Conservation (phyloP, 78 protist species). For the Dictyostelium intermedium region DNA sequence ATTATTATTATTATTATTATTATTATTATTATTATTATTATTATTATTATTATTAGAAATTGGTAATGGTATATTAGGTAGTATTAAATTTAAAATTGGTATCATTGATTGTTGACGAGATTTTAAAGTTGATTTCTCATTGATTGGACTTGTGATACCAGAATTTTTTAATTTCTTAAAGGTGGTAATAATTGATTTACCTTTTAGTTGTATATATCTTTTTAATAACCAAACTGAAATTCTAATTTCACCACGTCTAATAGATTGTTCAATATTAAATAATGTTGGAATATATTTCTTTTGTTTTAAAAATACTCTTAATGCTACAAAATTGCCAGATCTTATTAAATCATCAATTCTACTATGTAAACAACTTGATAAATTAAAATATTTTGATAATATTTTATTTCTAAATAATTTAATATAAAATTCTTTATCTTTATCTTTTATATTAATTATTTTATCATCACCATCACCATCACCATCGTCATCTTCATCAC, state of each 20-base stretch:
- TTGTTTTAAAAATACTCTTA: neutral
- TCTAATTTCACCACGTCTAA: neutral
- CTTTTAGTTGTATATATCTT: neutral
- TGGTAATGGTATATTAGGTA: neutral
- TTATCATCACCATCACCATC: too few species aligned
- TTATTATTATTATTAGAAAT: neutral
- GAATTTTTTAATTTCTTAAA: neutral
- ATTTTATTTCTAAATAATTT: neutral
- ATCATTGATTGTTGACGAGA: neutral
- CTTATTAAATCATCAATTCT: neutral
- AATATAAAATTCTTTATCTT: neutral
- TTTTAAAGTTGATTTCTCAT: neutral
- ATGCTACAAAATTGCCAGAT: neutral
- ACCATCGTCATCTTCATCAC: neutral
- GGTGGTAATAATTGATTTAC: neutral
- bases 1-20: too few species aligned
- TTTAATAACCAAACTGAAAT: neutral
- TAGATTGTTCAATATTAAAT: neutral
- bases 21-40: too few species aligned
- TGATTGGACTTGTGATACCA: neutral
- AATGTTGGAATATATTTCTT: neutral
- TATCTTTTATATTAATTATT: neutral
- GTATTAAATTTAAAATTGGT: neutral
- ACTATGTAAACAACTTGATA: neutral
- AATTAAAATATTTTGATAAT: neutral